These are phyloP conservation scores for Nemania bipapillata DNA, from an alignment of 2,329 filamentous ascomycete genomes.

Conservation along the genomic window DNA sequence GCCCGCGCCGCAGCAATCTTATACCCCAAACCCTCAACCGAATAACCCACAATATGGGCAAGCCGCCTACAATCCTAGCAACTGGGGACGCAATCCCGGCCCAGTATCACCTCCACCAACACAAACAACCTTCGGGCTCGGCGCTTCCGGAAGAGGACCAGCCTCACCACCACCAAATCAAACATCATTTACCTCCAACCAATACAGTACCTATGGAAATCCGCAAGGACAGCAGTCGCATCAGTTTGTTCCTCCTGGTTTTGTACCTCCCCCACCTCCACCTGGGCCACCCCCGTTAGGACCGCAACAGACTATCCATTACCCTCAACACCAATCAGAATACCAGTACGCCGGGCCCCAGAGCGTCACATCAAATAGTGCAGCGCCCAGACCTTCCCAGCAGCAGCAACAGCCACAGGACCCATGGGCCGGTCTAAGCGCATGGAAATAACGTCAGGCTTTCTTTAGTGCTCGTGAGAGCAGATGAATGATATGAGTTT, in stretches of 20 bases:
- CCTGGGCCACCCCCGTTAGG: slow-evolving; percentile 71
- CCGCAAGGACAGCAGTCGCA: slow-evolving; percentile 57
- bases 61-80: slow-evolving; percentile 66
- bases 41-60: slow-evolving; percentile 61
- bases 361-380: slow-evolving; percentile 38
- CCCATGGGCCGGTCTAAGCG: slow-evolving; percentile 64
- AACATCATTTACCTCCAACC: slow-evolving; percentile 56
- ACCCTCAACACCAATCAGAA: slow-evolving; percentile 53
- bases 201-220: slow-evolving; percentile 61
- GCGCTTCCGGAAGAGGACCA: slow-evolving; percentile 52
- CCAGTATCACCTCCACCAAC: slow-evolving; percentile 60
- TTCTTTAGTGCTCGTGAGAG: background rate
- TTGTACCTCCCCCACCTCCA: slow-evolving; percentile 71
- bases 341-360: slow-evolving; percentile 46
- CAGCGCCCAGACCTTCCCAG: slow-evolving; percentile 50
- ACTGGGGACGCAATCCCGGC: slow-evolving; percentile 67
- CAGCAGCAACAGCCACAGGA: slow-evolving; percentile 59
- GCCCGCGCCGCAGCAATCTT: slow-evolving; percentile 49
- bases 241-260: slow-evolving; percentile 65
- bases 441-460: slow-evolving; percentile 59
- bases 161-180: slow-evolving; percentile 67
- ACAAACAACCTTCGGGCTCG: slow-evolving; percentile 53
- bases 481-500: background rate
- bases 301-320: slow-evolving; percentile 71
- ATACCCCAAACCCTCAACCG: slow-evolving; percentile 52